Evolutionary conservation across 768 basidiomycete species (phyloP).

Genomic region (Galerina sulciceps): DNA sequence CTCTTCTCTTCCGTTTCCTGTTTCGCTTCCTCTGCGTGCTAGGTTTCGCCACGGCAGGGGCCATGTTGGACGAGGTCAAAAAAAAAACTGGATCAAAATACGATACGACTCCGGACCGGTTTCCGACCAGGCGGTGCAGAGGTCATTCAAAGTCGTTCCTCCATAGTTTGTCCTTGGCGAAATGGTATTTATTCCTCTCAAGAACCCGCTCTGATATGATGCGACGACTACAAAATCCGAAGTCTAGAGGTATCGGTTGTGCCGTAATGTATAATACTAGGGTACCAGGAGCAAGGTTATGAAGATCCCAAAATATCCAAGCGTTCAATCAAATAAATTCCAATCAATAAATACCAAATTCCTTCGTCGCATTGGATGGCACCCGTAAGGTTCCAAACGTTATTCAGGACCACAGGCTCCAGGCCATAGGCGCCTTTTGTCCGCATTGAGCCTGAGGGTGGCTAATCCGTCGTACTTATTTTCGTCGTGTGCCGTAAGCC

Average conservation of each 20-base stretch:
- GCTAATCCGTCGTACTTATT: neutral
- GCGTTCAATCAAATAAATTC: neutral
- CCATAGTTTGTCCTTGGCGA: too few relatives aligned
- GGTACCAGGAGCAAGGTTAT: too few relatives aligned
- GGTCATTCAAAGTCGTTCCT: too few relatives aligned
- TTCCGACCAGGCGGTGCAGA: too few relatives aligned
- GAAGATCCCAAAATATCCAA: too few relatives aligned
- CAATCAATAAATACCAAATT: neutral
- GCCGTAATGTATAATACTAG: too few relatives aligned
- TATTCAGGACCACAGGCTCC: neutral
- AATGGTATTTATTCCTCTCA: too few relatives aligned
- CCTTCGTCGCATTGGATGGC: neutral
- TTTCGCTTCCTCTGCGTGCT: constrained; percentile 47
- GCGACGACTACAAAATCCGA: too few relatives aligned
- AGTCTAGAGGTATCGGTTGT: too few relatives aligned
- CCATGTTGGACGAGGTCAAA: constrained; percentile 10
- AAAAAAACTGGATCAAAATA: too few relatives aligned
- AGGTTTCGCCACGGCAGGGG: constrained; percentile 34
- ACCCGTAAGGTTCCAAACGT: neutral
- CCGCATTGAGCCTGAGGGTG: neutral
- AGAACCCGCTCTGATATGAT: too few relatives aligned
- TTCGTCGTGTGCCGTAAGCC: neutral
- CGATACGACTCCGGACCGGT: too few relatives aligned
- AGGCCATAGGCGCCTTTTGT: neutral
- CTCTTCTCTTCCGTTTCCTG: constrained; percentile 59